Base-by-base conservation (phyloP, 1,284 basidiomycete genomes). In the Puccinia triticina region DNA sequence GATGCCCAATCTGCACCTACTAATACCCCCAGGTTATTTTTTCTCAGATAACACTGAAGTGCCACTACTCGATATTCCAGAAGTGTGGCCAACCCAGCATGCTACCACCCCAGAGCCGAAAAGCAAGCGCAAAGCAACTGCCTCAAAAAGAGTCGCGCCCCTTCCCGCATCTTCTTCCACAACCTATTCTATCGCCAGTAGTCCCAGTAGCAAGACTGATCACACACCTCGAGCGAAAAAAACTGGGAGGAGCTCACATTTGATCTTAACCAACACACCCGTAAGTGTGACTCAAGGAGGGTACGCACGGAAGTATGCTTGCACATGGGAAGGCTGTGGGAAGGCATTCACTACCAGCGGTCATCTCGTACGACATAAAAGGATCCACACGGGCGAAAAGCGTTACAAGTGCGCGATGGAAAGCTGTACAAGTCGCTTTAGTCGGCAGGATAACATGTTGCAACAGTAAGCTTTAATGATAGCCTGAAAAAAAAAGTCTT, bases 301-400 rank as follows among this genome's bases (percentile, higher is more conserved):
- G n/a, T 82, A 82, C 26, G 80, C 80, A 10, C 80, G 80, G 0
- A 82, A 82, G 64, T 82, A 82, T 67, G 80, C 80, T 48, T 82
- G 80, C 29, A 74, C 43, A 18, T 82, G 80, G 80, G 80, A 82
- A 46, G 80, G 80, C n/a, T 82, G 80, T 64, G 80, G 80, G 7
- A 82, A 82, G 29, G 80, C 80, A 23, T 82, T 82, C 59, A 82
- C 80, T 11, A 82, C 80, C 64, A 83, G 83, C n/a, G 84, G 84
- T 18, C 84, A 84, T 82, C 83, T 84, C 4, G 84, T 83, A 29
- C 77, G 84, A 23, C 84, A 84, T 57, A 77, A 78, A 32, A 77
- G 84, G 16, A 83, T 84, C 37, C 84, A 84, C 75, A 84, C 84
- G 11, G 84, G 84, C 26, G 84, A 84, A 50, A 84, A 84, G 57